Conservation (phyloP, 306 rosid species). For the Cucumis hystrix region DNA sequence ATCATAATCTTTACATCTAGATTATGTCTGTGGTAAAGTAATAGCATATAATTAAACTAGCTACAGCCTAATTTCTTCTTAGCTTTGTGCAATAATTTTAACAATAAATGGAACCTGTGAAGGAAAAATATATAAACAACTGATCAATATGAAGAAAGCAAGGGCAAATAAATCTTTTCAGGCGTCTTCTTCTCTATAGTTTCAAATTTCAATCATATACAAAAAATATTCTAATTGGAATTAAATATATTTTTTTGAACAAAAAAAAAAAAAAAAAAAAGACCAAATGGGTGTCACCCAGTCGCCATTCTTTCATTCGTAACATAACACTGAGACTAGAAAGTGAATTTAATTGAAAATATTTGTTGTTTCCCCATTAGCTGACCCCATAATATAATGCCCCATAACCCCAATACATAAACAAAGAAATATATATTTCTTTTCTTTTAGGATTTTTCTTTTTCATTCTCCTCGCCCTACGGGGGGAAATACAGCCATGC, state of each 20-base stretch:
- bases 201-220: neutral
- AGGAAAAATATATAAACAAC: neutral
- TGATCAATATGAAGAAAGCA: neutral
- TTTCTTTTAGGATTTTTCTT: neutral
- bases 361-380: neutral
- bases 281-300: neutral
- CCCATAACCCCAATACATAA: neutral
- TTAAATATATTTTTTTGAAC: no score
- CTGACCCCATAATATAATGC: neutral
- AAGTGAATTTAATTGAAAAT: neutral
- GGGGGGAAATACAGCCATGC: no score
- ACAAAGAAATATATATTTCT: neutral
- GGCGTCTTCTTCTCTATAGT: neutral
- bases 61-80: neutral
- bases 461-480: no score
- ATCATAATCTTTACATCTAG: neutral
- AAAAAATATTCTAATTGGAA: neutral
- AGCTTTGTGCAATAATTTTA: neutral
- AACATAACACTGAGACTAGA: neutral
- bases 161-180: neutral
- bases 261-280: neutral
- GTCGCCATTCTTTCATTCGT: slow-evolving; percentile 2
- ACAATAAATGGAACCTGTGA: neutral
- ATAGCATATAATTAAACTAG: neutral
- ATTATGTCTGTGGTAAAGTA: neutral